Evolutionary conservation across 371 early-diverging fungal genomes (phyloP).

Genomic region (Choanephora cucurbitarum): DNA sequence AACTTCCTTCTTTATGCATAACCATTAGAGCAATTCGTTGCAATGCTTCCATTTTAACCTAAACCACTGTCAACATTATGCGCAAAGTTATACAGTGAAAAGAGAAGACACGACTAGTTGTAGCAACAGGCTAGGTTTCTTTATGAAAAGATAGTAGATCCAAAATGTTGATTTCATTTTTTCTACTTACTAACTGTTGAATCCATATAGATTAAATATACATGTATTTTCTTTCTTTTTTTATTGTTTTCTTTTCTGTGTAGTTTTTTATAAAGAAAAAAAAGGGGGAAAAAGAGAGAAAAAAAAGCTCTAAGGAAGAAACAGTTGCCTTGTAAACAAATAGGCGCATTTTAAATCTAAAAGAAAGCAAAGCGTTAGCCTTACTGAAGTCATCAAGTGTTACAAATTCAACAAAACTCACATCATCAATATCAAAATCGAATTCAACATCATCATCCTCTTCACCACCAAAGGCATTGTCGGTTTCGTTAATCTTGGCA

Average conservation of each 20-base stretch:
- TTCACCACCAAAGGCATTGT: constrained; percentile 64
- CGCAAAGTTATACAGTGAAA: too few relatives aligned
- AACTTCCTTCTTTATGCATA: too few relatives aligned
- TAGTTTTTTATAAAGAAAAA: constrained; percentile 7
- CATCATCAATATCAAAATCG: constrained; percentile 92
- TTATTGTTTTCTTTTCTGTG: constrained; percentile 1
- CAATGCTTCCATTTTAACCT: too few relatives aligned
- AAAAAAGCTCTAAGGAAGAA: background rate
- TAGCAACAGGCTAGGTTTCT: too few relatives aligned
- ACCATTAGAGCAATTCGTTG: too few relatives aligned
- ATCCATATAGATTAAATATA: background rate
- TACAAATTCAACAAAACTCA: constrained; percentile 38
- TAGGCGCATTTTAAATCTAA: constrained; percentile 17
- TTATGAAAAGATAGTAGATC: too few relatives aligned
- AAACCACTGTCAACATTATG: too few relatives aligned
- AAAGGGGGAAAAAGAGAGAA: background rate
- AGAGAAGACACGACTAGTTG: too few relatives aligned
- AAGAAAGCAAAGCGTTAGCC: background rate
- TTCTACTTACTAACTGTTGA: too few relatives aligned
- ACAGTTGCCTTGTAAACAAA: background rate
- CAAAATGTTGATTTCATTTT: too few relatives aligned
- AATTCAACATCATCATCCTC: constrained; percentile 84
- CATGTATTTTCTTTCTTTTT: constrained; percentile 8
- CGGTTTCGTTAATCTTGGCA: constrained; percentile 81
- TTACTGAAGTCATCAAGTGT: background rate